phyloP scores from a whole-genome alignment of 164 flowering plant species.

The Tetracentron sinense region DNA sequence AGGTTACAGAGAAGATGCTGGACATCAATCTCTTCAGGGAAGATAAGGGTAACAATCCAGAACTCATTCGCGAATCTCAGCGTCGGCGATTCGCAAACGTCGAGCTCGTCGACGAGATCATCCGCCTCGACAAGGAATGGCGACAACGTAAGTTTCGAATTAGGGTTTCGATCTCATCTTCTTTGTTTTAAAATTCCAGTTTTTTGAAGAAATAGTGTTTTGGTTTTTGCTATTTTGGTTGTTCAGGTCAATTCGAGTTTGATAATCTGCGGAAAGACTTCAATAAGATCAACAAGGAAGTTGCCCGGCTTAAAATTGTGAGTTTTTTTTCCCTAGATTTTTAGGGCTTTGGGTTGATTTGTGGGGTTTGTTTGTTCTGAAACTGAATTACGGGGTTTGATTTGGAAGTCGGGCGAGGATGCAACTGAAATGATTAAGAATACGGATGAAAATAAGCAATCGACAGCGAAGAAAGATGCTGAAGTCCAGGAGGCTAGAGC shows the following conservation, averaged over 20 bases:
- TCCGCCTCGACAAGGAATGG: constrained; percentile 75
- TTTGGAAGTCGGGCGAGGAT: constrained; percentile 55
- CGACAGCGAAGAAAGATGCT: constrained; percentile 51
- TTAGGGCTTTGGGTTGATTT: not conserved
- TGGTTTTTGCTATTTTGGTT: not conserved
- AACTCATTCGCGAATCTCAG: constrained; percentile 77
- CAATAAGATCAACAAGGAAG: constrained; percentile 68
- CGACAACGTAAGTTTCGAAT: constrained; percentile 49
- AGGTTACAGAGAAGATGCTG: constrained; percentile 43
- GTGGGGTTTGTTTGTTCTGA: not conserved
- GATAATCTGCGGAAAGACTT: constrained; percentile 65
- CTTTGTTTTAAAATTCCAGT: not conserved
- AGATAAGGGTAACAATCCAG: constrained; percentile 81
- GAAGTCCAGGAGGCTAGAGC: constrained; percentile 65
- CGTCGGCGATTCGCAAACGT: constrained; percentile 73
- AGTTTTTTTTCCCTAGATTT: constrained; percentile 14
- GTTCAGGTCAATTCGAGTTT: constrained; percentile 70
- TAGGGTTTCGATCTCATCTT: not conserved
- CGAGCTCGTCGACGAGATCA: constrained; percentile 75
- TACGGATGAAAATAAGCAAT: constrained; percentile 64
- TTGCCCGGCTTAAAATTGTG: constrained; percentile 69
- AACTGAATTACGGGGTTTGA: not conserved
- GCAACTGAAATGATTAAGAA: constrained; percentile 50
- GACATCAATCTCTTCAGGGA: constrained; percentile 85
- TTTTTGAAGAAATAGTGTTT: not conserved